Conservation (phyloP, 1,284 basidiomycete species). For the Pisolithus thermaeus region DNA sequence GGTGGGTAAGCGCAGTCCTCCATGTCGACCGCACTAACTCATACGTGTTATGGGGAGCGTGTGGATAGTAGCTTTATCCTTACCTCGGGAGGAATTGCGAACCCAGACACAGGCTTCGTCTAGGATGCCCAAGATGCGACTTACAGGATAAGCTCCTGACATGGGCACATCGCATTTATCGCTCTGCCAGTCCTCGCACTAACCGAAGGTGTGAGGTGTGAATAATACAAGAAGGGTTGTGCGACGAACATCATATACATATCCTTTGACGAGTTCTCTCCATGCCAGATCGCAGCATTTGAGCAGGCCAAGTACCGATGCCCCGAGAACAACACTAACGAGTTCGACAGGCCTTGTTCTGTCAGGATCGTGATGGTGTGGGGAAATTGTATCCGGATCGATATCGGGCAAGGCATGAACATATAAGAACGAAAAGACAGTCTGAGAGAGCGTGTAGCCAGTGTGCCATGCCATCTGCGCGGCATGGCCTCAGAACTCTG, state of each 20-base stretch:
- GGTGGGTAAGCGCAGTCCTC: slow-evolving; percentile 45
- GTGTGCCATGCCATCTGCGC: slow-evolving; percentile 81
- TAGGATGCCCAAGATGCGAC: slow-evolving; percentile 52
- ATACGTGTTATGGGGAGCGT: slow-evolving; percentile 2
- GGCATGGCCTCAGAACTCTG: slow-evolving; percentile 19
- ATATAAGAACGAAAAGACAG: slow-evolving; percentile 78
- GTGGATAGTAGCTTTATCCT: background rate
- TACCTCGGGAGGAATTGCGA: slow-evolving; percentile 38
- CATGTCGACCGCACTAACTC: slow-evolving; percentile 35
- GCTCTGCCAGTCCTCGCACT: slow-evolving; percentile 85
- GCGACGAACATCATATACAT: slow-evolving; percentile 68
- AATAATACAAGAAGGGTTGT: slow-evolving; percentile 7
- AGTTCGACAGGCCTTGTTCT: slow-evolving; percentile 48
- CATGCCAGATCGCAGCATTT: slow-evolving; percentile 84
- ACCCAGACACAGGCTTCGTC: slow-evolving; percentile 57
- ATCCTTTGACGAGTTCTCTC: slow-evolving; percentile 70
- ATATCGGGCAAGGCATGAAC: slow-evolving; percentile 64
- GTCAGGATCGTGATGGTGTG: slow-evolving; percentile 16
- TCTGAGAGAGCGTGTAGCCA: slow-evolving; percentile 81
- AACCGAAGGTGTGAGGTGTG: slow-evolving; percentile 12
- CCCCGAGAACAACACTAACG: slow-evolving; percentile 63
- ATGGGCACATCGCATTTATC: slow-evolving; percentile 82
- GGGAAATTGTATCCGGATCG: slow-evolving; percentile 48
- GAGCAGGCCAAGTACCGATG: slow-evolving; percentile 66
- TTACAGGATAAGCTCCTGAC: slow-evolving; percentile 63